Evolutionary conservation across 257 asterid species (phyloP), one percentile per base, ranked within the genome.

Genomic region (Solanum ossicruentum): DNA sequence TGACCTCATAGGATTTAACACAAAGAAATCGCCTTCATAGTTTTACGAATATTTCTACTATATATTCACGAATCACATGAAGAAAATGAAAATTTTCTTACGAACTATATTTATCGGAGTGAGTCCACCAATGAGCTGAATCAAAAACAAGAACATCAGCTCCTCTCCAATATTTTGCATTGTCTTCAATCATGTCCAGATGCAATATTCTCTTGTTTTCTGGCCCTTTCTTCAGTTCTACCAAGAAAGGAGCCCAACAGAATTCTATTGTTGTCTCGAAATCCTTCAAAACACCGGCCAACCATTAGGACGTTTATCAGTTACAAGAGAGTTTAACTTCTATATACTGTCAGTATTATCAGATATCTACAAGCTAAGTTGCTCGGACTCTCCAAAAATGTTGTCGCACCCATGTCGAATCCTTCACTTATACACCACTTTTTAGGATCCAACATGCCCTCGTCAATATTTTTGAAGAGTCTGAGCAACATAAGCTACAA

Each of bases 51-150:
- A 13, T 73, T 75, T 75, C 41, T 21, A 43, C n/a, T 49, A 75
- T 49, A 77, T 13, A 77, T 52, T 52, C 65, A 6, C 28, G 28
- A 52, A 52, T 78, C 83, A 52, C 8, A 78, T 9, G 83, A 17
- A 16, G 8, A 71, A 45, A 5, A 8, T 9, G 47, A 41, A 49
- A 11, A 21, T 66, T 28, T 39, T 28, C 94, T 83, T 92, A 95
- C 99, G 98, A 93, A 89, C 92, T 91, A 91, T 91, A 88, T 88
- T 92, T 92, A 10, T 92, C 92, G 1, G 99, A 93, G 78, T 92
- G 97, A 87, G 98, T 91, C 98, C 99, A 95, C 98, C 98, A 95
- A 80, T 94, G 98, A 85, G 99, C 98, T 4, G 99, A 95, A 90
- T 95, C 98, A 78, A 93, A 95, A 78, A 92, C 97, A 83, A 95